phyloP scores from a whole-genome alignment of 2,329 filamentous ascomycete species.

The Nigrospora sphaerica region DNA sequence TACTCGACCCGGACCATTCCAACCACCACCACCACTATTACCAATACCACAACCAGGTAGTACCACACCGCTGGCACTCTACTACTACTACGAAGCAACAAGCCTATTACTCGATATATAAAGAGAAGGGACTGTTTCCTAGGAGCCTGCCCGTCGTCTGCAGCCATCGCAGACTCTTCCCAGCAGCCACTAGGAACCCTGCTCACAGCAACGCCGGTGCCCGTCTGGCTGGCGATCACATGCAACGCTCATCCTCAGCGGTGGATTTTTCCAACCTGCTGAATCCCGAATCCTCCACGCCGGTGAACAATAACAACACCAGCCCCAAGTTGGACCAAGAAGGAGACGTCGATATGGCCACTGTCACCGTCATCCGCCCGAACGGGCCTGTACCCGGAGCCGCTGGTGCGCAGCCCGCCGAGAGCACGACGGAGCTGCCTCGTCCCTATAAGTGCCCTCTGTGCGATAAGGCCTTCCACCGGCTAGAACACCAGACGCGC shows the following conservation, averaged over 20 bases:
- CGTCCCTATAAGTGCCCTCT: slow-evolving; percentile 97
- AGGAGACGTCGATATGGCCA: slow-evolving; percentile 42
- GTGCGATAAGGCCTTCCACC: slow-evolving; percentile 98
- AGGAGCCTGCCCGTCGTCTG: too few relatives aligned
- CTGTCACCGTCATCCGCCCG: slow-evolving; percentile 51
- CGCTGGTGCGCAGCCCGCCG: slow-evolving; percentile 37
- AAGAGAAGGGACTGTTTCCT: too few relatives aligned
- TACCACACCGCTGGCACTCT: background rate
- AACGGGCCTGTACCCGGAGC: slow-evolving; percentile 56
- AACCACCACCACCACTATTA: background rate
- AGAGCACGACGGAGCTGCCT: slow-evolving; percentile 67
- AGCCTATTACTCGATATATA: too few relatives aligned
- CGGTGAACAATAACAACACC: slow-evolving; percentile 18
- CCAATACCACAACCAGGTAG: background rate
- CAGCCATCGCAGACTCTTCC: too few relatives aligned
- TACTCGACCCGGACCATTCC: background rate
- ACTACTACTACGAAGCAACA: too few relatives aligned
- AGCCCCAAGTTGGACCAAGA: slow-evolving; percentile 19
- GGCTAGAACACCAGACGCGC: slow-evolving; percentile 82
- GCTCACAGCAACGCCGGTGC: slow-evolving; percentile 13
- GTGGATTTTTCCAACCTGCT: slow-evolving; percentile 72
- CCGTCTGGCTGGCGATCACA: slow-evolving; percentile 47
- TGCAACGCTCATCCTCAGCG: slow-evolving; percentile 68
- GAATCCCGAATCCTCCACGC: slow-evolving; percentile 48
- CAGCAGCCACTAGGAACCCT: too few relatives aligned